Base-by-base conservation (phyloP, 495 filamentous ascomycete genomes). In the Cudoniella acicularis region DNA sequence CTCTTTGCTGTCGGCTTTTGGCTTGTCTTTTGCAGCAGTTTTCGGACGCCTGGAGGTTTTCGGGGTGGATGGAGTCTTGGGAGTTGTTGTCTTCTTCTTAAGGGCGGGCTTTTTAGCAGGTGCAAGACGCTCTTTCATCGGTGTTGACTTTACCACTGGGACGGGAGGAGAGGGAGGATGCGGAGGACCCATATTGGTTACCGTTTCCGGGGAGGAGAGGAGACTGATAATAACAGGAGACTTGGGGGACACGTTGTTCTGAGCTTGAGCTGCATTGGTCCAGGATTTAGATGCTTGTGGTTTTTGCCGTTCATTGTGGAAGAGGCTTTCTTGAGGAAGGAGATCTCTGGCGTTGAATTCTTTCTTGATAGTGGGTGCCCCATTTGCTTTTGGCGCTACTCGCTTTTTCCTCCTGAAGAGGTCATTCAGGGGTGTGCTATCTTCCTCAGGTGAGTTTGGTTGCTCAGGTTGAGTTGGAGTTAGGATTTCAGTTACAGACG, bases 121-220 rank as follows among this genome's bases (percentile, higher is more conserved):
- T 16, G 49, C n/a, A 10, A 59, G 25, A 9, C 56, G 27, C 24
- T 52, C 48, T 45, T 48, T 59, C 56, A 59, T 59, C 2, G 56
- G 56, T 4, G 18, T 23, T 17, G 56, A 59, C 8, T n/a, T 26
- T 13, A 56, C 18, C n/a, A n/a, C n/a, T 20, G 13, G 43, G 24
- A 43, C 17, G 3, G 24, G 43, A 49, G 54, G 17, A 4, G n/a
- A n/a, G 43, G 4, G 11, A 46, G 43, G 43, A 9, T 41, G 36
- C 9, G 36, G 36, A 41, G n/a, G n/a, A n/a, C n/a, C n/a, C n/a
- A n/a, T n/a, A n/a, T n/a, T n/a, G n/a, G n/a, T n/a, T n/a, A n/a
- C n/a, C n/a, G n/a, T 41, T 16, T 41, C 36, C 36, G 36, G 36
- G 16, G 36, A 41, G 8, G 36, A 41, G 16, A 16, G 36, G 16